Conservation (phyloP, 192 early-diverging fungal genomes). For the Gigaspora rosea region DNA sequence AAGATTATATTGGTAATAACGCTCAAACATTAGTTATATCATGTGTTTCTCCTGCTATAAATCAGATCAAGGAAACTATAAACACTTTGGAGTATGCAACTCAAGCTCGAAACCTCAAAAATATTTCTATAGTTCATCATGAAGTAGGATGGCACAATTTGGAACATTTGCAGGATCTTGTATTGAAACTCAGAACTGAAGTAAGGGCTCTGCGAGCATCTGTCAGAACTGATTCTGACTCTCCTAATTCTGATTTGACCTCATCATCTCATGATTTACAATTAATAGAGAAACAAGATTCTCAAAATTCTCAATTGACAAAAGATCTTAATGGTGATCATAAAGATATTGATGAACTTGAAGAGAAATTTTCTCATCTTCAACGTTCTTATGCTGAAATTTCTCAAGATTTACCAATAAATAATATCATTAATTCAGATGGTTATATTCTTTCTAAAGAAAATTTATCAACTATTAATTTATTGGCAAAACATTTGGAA, state of each 20-base stretch:
- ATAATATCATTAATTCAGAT: neutral
- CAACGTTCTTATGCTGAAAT: constrained; percentile 58
- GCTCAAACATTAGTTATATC: constrained; percentile 93
- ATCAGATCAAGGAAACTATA: constrained; percentile 85
- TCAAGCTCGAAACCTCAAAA: constrained; percentile 92
- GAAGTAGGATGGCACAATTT: constrained; percentile 61
- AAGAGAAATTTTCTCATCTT: constrained; percentile 48
- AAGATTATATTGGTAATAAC: constrained; percentile 94
- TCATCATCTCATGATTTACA: constrained; percentile 22
- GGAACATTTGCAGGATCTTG: constrained; percentile 63
- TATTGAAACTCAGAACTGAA: constrained; percentile 63
- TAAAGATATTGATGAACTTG: constrained; percentile 38
- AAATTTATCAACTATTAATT: neutral
- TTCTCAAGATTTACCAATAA: constrained; percentile 45
- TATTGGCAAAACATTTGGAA: constrained; percentile 37
- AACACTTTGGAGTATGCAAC: constrained; percentile 97
- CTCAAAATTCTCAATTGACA: neutral
- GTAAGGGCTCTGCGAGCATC: constrained; percentile 45
- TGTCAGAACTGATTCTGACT: no score
- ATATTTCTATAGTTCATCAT: constrained; percentile 80
- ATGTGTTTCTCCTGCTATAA: constrained; percentile 85
- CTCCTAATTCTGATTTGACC: constrained; percentile 18
- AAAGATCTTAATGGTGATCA: neutral
- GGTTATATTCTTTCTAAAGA: neutral
- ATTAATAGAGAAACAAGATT: neutral